A percentile compares a stretch with the other conserved stretches of the same genome.
Evolutionary conservation across 2,329 filamentous ascomycete genomes (phyloP).

Genomic region (Aspergillus sp.): DNA sequence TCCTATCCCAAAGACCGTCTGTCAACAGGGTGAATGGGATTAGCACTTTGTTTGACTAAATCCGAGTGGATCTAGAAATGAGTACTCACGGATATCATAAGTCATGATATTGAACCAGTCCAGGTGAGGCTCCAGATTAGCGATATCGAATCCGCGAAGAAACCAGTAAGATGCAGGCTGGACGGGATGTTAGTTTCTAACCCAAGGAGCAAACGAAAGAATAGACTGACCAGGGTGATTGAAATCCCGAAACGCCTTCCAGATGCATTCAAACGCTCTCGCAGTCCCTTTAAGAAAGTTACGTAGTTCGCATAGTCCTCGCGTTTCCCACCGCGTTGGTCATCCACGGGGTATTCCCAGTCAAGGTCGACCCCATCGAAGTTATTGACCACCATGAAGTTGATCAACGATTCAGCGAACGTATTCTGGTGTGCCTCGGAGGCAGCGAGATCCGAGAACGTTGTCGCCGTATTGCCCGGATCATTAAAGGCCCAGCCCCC

Average conservation of each 20-base stretch:
- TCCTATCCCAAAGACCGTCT: conserved; percentile 24
- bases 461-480: conserved; percentile 16
- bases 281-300: conserved; percentile 6
- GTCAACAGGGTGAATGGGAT: neutral
- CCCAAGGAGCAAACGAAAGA: neutral
- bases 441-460: conserved; percentile 18
- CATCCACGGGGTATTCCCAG: conserved; percentile 18
- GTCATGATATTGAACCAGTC: conserved; percentile 24
- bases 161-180: conserved; percentile 18
- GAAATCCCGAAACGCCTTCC: conserved; percentile 3
- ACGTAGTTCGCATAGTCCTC: conserved; percentile 12
- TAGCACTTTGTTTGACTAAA: neutral
- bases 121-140: conserved; percentile 9
- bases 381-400: conserved; percentile 4
- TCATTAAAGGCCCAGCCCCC: conserved; percentile 27
- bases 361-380: conserved; percentile 18
- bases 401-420: conserved; percentile 15
- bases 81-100: conserved; percentile 19
- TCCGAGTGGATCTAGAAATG: neutral
- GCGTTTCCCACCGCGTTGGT: conserved; percentile 10
- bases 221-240: conserved; percentile 10
- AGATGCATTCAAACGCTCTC: conserved; percentile 1
- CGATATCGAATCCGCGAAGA: conserved; percentile 13
- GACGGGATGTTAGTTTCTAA: neutral
- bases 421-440: conserved; percentile 10